Evolutionary conservation across 768 basidiomycete genomes (phyloP), one percentile per base, ranked within the genome.

Genomic region (Tricholoma flavovirens): DNA sequence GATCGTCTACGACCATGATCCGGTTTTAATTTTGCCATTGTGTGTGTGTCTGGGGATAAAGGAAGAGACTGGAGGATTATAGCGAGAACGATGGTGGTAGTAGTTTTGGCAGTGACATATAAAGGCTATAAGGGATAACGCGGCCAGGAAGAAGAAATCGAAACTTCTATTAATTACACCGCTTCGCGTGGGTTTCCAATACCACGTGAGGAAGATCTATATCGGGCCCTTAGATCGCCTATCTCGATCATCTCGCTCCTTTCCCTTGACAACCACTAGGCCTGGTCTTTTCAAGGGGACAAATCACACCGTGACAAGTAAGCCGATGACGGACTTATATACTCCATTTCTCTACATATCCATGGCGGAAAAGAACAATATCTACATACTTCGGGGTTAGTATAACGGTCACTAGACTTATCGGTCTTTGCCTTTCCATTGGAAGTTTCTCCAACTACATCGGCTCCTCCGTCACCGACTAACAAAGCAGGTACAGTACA

Each of bases 1-100:
- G 76, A 71, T 54, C 72, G 73, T 42, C 77, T 71, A 43, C 75
- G 66, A 17, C n/a, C 7, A 30, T n/a, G 26, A 36, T 74, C 69
- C 52, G 61, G 63, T 62, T 73, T 74, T 55, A 61, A 46, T 61
- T 72, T 76, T 53, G 69, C 71, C 79, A 79, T 80, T 64, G 50
- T 57, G 51, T 8, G 12, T 5, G 53, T 64, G 64, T 63, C 54
- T 36, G 62, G 38, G 56, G 56, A 64, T 63, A 58, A 62, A 56
- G 60, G 60, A n/a, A n/a, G 57, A 62, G 60, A 55, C 62, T 51
- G 33, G 55, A 58, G 58, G 58, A 59, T 46, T 52, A 58, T 55
- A 55, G 61, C 60, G 62, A 17, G 54, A 40, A 56, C 53, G 42
- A 40, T 43, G 30, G 52, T 42, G 38, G 49, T 57, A 55, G 56